Conservation (phyloP, 1,284 basidiomycete genomes). For the Naganishia sp. region DNA sequence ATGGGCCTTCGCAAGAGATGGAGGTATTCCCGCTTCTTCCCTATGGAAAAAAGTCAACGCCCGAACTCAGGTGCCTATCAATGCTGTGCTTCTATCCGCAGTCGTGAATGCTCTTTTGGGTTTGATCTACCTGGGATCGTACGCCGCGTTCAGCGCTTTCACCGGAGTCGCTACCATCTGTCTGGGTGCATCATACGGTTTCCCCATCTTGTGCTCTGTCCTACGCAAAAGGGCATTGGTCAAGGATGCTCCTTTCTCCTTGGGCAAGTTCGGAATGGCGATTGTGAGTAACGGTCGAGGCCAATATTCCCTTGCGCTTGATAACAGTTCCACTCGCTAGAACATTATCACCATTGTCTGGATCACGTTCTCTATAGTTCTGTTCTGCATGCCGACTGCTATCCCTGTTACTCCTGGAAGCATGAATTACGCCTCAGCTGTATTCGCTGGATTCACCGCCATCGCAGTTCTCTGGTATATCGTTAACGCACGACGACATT, state of each 20-base stretch:
- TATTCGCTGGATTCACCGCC: slow-evolving; percentile 49
- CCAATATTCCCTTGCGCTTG: background rate
- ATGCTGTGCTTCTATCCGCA: slow-evolving; percentile 53
- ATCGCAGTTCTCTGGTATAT: slow-evolving; percentile 52
- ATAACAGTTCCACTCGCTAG: slow-evolving; percentile 34
- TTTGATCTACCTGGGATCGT: slow-evolving; percentile 51
- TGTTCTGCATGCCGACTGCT: slow-evolving; percentile 57
- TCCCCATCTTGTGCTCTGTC: slow-evolving; percentile 54
- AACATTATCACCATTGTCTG: slow-evolving; percentile 55
- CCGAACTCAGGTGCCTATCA: slow-evolving; percentile 52
- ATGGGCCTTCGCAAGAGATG: slow-evolving; percentile 57
- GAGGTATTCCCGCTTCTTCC: slow-evolving; percentile 53
- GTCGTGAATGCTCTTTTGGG: slow-evolving; percentile 54
- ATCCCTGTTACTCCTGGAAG: slow-evolving; percentile 49
- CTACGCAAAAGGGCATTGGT: slow-evolving; percentile 48
- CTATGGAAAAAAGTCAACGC: slow-evolving; percentile 53
- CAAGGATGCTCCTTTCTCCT: slow-evolving; percentile 49
- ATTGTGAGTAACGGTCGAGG: slow-evolving; percentile 39
- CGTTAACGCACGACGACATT: slow-evolving; percentile 37
- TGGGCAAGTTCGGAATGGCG: slow-evolving; percentile 52
- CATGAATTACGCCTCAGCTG: slow-evolving; percentile 55
- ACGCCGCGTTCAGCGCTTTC: slow-evolving; percentile 48
- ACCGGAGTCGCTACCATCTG: slow-evolving; percentile 50
- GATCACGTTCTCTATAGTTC: slow-evolving; percentile 55
- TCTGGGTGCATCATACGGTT: slow-evolving; percentile 51